Evolutionary conservation across 345 rosid genomes (phyloP), one percentile per base, ranked within the genome.

Genomic region (Salix suchowensis): DNA sequence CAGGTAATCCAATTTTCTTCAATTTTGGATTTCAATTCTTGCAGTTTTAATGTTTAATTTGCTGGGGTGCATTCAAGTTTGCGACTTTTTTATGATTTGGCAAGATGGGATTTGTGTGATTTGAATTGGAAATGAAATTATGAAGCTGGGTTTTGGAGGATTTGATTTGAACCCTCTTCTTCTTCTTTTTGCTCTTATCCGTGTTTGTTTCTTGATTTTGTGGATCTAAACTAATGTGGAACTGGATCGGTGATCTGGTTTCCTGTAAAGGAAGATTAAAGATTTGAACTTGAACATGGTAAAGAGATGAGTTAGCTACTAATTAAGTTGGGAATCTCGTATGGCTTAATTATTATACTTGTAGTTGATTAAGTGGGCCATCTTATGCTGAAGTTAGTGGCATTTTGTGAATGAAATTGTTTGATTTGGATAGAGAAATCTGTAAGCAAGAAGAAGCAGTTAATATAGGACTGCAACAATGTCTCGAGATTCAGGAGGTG

Each of bases 1-100:
- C 67, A 86, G 85, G 88, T 83, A 55, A 68, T 68, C 34, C 81
- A 55, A 42, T 68, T 26, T n/a, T 68, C 16, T 66, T 66, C 69
- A 15, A 30, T 66, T 66, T 66, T 66, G 12, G 4, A 60, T n/a
- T 60, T 46, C 19, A 46, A 46, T 46, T 46, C 18, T 46, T 46
- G 18, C 52, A 46, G 5, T 46, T 46, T 46, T 46, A 46, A 13
- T 46, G 52, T 4, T 46, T 46, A 46, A 46, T 0, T 58, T 23
- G 11, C 2, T 58, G 64, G 28, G 64, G 2, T 58, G 6, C 24
- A 26, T 58, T 58, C 14, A 58, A 58, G 64, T 58, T 58, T n/a
- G 64, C 8, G 64, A 9, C 14, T 58, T 58, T 23, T 23, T 58
- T 11, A 58, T n/a, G 64, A 58, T 58, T 3, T n/a, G 28, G 24